A percentile compares a stretch with the other conserved stretches of the same genome.
Conservation (phyloP, 202 grass and related monocot species). For the Elaeis oleifera region DNA sequence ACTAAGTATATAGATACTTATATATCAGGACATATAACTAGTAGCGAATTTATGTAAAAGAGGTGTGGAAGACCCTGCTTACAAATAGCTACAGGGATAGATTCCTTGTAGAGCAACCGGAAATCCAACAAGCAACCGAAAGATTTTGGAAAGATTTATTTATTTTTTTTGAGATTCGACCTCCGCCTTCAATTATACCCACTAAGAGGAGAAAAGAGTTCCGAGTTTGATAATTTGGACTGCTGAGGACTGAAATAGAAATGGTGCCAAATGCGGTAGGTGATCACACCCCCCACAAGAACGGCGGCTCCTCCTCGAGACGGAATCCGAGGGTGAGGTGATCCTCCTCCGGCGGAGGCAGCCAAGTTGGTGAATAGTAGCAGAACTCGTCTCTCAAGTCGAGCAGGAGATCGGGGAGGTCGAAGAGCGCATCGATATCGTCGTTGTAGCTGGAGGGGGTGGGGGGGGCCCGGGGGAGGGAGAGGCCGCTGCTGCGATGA, state of each 20-base stretch:
- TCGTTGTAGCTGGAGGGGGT: slow-evolving; percentile 14
- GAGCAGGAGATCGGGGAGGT: slow-evolving; percentile 74
- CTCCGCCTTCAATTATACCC: too few species aligned
- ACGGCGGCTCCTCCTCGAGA: slow-evolving; percentile 26
- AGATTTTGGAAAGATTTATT: not conserved
- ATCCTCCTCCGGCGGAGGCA: slow-evolving; percentile 33
- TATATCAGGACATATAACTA: too few species aligned
- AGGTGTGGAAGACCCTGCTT: too few species aligned
- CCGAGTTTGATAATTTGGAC: too few species aligned
- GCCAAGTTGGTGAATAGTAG: slow-evolving; percentile 26
- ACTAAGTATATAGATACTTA: too few species aligned
- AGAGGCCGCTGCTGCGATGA: not conserved
- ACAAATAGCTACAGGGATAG: too few species aligned
- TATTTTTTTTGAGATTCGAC: too few species aligned
- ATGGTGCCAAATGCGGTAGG: not conserved
- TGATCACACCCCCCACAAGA: slow-evolving; percentile 33
- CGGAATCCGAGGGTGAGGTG: slow-evolving; percentile 18
- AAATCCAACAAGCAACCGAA: not conserved
- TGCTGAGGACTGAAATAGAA: not conserved
- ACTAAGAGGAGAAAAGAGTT: not conserved
- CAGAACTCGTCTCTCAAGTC: slow-evolving; percentile 61
- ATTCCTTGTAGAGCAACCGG: not conserved
- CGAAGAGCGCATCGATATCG: slow-evolving; percentile 42
- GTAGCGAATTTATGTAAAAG: too few species aligned
- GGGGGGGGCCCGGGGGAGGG: not conserved